A percentile compares a stretch with the other conserved stretches of the same genome.
These are phyloP conservation scores for Tulasnella sp. DNA, from an alignment of 768 basidiomycete genomes.

Conservation along the genomic window DNA sequence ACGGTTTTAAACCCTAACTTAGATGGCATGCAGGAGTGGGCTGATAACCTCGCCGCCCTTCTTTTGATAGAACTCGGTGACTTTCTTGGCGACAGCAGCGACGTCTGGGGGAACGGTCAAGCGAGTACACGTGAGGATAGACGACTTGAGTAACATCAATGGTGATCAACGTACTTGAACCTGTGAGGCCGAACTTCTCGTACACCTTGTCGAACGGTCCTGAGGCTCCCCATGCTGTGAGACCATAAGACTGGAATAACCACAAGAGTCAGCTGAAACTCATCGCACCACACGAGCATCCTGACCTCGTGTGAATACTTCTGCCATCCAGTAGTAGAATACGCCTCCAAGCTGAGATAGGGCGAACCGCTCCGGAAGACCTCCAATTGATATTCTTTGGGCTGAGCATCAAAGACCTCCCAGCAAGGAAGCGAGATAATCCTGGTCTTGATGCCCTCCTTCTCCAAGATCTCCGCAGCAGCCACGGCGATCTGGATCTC, in stretches of 20 bases:
- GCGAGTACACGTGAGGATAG: neutral
- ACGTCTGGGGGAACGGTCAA: slow-evolving; percentile 41
- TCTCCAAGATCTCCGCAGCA: slow-evolving; percentile 68
- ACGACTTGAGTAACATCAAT: neutral
- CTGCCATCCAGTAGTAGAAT: slow-evolving; percentile 72
- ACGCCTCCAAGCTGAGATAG: slow-evolving; percentile 80
- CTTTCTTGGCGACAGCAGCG: slow-evolving; percentile 72
- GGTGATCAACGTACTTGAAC: slow-evolving; percentile 40
- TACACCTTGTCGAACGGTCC: slow-evolving; percentile 87
- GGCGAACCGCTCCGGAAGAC: slow-evolving; percentile 85
- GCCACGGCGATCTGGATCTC: slow-evolving; percentile 84
- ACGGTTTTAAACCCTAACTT: neutral
- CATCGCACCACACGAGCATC: neutral
- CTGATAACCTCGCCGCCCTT: slow-evolving; percentile 60
- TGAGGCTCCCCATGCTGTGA: slow-evolving; percentile 73
- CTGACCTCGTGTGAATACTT: slow-evolving; percentile 77
- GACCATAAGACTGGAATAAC: slow-evolving; percentile 48
- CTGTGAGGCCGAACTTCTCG: slow-evolving; percentile 80
- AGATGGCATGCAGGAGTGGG: slow-evolving; percentile 62
- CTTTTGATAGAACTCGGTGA: slow-evolving; percentile 77
- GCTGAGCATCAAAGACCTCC: slow-evolving; percentile 77
- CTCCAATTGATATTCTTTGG: slow-evolving; percentile 63
- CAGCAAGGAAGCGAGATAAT: slow-evolving; percentile 85
- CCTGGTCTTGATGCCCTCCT: slow-evolving; percentile 67
- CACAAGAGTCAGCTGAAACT: slow-evolving; percentile 1